phyloP scores from a whole-genome alignment of 75 land plant species.

The Adiantum capillusveneris region DNA sequence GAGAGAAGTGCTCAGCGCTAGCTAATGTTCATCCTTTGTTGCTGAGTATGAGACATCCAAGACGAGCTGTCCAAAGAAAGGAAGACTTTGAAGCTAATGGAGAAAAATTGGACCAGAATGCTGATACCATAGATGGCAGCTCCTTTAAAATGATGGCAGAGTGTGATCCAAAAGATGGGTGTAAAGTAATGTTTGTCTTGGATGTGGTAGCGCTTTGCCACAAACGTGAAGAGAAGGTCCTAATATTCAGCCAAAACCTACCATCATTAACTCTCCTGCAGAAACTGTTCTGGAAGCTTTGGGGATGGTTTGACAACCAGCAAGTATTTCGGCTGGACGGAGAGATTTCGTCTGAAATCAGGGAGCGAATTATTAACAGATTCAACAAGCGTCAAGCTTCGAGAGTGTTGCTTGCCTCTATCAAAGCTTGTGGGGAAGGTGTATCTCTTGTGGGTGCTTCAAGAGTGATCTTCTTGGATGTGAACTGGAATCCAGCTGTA shows the following conservation, averaged over 20 bases:
- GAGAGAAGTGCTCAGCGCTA: conserved; percentile 9
- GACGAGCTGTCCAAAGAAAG: conserved; percentile 26
- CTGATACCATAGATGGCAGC: conserved; percentile 41
- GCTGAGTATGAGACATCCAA: conserved; percentile 41
- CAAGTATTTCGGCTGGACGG: conserved; percentile 39
- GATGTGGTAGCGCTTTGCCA: conserved; percentile 41
- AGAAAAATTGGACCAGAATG: conserved; percentile 19
- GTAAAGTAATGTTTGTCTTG: conserved; percentile 62
- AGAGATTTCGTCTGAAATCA: conserved; percentile 55
- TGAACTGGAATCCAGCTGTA: conserved; percentile 84
- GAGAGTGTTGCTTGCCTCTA: conserved; percentile 71
- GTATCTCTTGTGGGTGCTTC: conserved; percentile 84
- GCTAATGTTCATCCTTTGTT: conserved; percentile 20
- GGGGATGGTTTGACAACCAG: conserved; percentile 63
- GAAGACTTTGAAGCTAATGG: conserved; percentile 40
- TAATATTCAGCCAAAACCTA: conserved; percentile 68
- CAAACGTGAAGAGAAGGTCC: conserved; percentile 46
- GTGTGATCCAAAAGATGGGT: conserved; percentile 61
- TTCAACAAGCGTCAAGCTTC: conserved; percentile 46
- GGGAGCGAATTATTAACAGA: conserved; percentile 50
- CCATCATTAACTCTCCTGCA: conserved; percentile 45
- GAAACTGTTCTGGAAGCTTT: conserved; percentile 29
- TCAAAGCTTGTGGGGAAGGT: conserved; percentile 81
- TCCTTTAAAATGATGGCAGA: conserved; percentile 66
- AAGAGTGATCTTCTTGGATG: conserved; percentile 67